Evolutionary conservation across 148 eudicot genomes (phyloP), one percentile per base, ranked within the genome.

Genomic region (Simmondsia chinensis): DNA sequence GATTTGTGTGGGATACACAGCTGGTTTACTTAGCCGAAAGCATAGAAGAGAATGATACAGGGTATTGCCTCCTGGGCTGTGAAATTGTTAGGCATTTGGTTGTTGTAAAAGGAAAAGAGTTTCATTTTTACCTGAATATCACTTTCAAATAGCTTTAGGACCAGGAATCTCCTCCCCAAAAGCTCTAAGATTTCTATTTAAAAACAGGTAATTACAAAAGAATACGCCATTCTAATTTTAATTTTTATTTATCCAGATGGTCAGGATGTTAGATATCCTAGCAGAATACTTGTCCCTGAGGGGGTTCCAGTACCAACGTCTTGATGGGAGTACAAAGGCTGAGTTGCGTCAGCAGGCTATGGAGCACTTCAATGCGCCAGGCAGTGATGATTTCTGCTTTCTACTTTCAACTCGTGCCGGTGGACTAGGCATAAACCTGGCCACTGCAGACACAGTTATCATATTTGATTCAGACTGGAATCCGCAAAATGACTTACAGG

Each of bases 401-500:
- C 99, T 93, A 66, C 87, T 93, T 32, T 93, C 99, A 4, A 93
- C 99, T 25, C 96, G 99, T 60, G 99, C 99, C 71, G 99, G 99
- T 68, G 99, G 99, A 20, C 64, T 93, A 62, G 99, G 99, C 49
- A 93, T 93, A 46, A 93, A 93, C 62, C 82, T 93, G 48, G 99
- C 99, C 7, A 93, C 99, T 35, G 99, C 99, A 23, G 99, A 93
- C 66, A 93, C 99, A 1, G 99, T 93, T 31, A 86, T 93, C 30
- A 93, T 93, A 60, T 93, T 93, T 79, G 99, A 93, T 69, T 93
- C 99, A 13, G 99, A 93, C 56, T 93, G 99, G 99, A 93, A 93
- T 68, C 99, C 99, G 32, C 99, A 93, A 55, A 93, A 93, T 62
- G 99, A 93, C 59, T 56, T 93, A 38, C 99, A 93, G 99, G 99